phyloP scores from a whole-genome alignment of 1,284 basidiomycete species.

The Pulchroboletus neoregius region DNA sequence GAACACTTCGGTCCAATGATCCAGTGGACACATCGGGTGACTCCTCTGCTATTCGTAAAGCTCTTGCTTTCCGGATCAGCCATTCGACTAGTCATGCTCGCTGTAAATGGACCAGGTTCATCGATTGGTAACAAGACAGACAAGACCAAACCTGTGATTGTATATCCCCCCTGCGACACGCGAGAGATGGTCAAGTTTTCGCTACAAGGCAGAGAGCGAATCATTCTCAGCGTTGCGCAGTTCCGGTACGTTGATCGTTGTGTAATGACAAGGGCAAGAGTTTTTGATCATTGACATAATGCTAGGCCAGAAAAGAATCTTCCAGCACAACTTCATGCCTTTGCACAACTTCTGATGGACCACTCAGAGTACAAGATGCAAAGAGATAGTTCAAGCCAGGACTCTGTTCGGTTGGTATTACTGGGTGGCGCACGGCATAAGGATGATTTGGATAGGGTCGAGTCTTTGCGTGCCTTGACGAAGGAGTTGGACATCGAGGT shows the following conservation, averaged over 20 bases:
- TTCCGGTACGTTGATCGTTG: conserved; percentile 61
- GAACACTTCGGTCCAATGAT: conserved; percentile 38
- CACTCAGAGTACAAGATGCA: conserved; percentile 54
- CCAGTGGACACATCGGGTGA: conserved; percentile 18
- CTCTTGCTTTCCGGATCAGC: conserved; percentile 26
- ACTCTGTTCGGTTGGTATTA: conserved; percentile 57
- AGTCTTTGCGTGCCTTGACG: conserved; percentile 56
- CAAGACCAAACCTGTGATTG: conserved; percentile 39
- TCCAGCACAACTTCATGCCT: conserved; percentile 70
- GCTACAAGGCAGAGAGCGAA: conserved; percentile 57
- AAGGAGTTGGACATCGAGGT: conserved; percentile 66
- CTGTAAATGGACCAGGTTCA: conserved; percentile 18
- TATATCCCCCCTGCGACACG: conserved; percentile 94
- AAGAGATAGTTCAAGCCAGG: conserved; percentile 9
- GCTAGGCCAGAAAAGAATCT: conserved; percentile 94
- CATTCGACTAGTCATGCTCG: conserved; percentile 18
- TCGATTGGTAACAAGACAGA: background rate
- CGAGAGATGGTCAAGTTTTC: conserved; percentile 62
- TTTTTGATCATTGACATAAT: background rate
- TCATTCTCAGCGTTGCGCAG: conserved; percentile 86
- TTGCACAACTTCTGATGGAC: conserved; percentile 55
- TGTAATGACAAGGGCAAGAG: conserved; percentile 1
- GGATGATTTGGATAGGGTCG: conserved; percentile 71
- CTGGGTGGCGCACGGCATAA: conserved; percentile 83
- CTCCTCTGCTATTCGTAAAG: conserved; percentile 25